These are phyloP conservation scores for Tricharina praecox DNA, from an alignment of 495 filamentous ascomycete genomes.

Conservation along the genomic window DNA sequence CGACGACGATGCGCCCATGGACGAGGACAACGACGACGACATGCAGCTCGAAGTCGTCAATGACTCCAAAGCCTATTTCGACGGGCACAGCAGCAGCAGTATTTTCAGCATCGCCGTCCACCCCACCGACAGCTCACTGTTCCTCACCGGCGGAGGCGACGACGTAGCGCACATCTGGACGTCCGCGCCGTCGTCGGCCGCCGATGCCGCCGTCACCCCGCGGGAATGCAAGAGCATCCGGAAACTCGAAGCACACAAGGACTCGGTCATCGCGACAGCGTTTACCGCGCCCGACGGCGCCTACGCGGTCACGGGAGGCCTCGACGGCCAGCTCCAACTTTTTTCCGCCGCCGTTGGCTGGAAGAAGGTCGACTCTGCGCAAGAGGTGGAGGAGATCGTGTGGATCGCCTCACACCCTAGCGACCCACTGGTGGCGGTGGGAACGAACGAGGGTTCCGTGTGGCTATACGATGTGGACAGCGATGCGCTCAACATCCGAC, in stretches of 20 bases:
- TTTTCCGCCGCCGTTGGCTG: conserved; percentile 35
- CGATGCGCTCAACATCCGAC: conserved; percentile 58
- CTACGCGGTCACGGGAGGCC: conserved; percentile 66
- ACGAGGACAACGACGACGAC: conserved; percentile 36
- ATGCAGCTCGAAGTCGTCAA: conserved; percentile 68
- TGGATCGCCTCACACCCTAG: conserved; percentile 69
- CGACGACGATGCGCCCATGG: conserved; percentile 31
- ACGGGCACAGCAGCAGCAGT: conserved; percentile 52
- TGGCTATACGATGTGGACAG: conserved; percentile 83
- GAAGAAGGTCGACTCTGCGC: conserved; percentile 48
- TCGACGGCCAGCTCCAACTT: conserved; percentile 58
- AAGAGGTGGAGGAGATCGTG: conserved; percentile 89
- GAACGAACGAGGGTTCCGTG: conserved; percentile 79
- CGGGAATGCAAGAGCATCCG: conserved; percentile 54
- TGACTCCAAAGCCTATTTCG: conserved; percentile 83
- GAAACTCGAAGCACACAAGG: conserved; percentile 67
- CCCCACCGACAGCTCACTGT: conserved; percentile 54
- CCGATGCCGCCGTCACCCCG: conserved; percentile 47
- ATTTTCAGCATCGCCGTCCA: conserved; percentile 91
- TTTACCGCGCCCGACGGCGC: conserved; percentile 74
- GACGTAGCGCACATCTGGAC: conserved; percentile 63
- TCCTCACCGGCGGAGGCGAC: conserved; percentile 74
- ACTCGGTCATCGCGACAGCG: conserved; percentile 68
- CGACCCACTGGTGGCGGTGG: conserved; percentile 58
- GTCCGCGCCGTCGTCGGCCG: conserved; percentile 47